Conservation (phyloP, 208 protist species). For the Leishmania mexicana region DNA sequence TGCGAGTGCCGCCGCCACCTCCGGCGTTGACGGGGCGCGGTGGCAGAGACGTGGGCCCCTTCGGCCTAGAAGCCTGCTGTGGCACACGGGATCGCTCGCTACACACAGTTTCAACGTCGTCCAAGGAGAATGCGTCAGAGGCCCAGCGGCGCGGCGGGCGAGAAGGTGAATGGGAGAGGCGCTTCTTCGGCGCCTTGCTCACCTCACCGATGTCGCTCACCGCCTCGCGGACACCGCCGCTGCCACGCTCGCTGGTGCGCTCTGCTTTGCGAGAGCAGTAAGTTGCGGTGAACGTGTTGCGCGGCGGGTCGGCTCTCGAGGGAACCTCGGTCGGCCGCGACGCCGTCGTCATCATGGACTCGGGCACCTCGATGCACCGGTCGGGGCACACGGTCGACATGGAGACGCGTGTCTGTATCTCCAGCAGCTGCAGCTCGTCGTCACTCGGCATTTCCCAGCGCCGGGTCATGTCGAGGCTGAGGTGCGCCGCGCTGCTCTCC, state of each 20-base stretch:
- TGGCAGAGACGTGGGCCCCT: conserved; percentile 29
- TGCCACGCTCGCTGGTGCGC: not conserved
- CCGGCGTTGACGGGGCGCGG: conserved; percentile 27
- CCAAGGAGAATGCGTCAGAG: conserved; percentile 25
- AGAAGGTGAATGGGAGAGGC: conserved; percentile 2
- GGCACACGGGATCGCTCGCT: conserved; percentile 32
- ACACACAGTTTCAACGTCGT: conserved; percentile 37
- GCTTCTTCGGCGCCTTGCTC: not conserved
- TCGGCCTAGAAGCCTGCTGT: conserved; percentile 9
- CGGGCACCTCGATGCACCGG: conserved; percentile 4
- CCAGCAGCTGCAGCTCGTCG: conserved; percentile 33
- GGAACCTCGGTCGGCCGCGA: conserved; percentile 1
- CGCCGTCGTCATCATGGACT: not conserved
- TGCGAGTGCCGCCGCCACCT: not conserved
- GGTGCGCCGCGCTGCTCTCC: conserved; percentile 14
- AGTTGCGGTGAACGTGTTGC: conserved; percentile 37
- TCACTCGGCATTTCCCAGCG: conserved; percentile 33
- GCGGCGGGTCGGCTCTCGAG: not conserved
- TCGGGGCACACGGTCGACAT: conserved; percentile 34
- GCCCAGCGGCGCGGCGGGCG: conserved; percentile 27
- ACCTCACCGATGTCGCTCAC: not conserved
- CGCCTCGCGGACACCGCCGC: not conserved
- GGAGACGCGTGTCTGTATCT: conserved; percentile 54
- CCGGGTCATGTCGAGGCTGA: conserved; percentile 35
- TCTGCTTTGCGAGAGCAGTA: conserved; percentile 21